phyloP scores from a whole-genome alignment of 2,329 filamentous ascomycete genomes.

The Colletotrichum plurivorum region DNA sequence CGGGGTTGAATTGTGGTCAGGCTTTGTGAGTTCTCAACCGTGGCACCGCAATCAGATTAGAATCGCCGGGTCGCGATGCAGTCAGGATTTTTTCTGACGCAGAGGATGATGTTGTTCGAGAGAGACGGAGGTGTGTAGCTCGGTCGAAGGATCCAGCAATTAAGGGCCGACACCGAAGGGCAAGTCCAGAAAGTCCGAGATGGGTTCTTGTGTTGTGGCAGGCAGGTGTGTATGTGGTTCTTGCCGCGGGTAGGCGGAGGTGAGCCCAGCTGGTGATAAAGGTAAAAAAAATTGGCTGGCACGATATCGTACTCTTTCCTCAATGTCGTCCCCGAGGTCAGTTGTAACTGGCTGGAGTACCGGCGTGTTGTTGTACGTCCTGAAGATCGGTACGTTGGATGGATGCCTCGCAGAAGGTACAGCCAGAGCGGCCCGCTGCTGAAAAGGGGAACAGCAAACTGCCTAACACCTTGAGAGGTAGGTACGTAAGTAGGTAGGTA shows the following conservation, averaged over 20 bases:
- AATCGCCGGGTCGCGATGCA: too few relatives aligned
- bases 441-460: too few relatives aligned
- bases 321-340: background rate
- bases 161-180: background rate
- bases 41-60: too few relatives aligned
- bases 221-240: slow-evolving; percentile 7
- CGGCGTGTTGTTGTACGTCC: slow-evolving; percentile 1
- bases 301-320: background rate
- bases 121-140: slow-evolving; percentile 2
- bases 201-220: background rate
- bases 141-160: slow-evolving; percentile 4
- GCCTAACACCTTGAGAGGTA: background rate
- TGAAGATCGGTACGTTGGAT: background rate
- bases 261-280: background rate
- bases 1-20: too few relatives aligned
- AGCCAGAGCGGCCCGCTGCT: too few relatives aligned
- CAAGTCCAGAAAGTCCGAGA: background rate
- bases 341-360: background rate
- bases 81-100: too few relatives aligned
- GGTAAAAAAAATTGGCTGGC: background rate
- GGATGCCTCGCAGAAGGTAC: too few relatives aligned
- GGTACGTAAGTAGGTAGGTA: background rate
- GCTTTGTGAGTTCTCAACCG: too few relatives aligned
- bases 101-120: background rate
- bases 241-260: slow-evolving; percentile 6